phyloP scores from a whole-genome alignment of 495 filamentous ascomycete species.

The Penicillium salamii region DNA sequence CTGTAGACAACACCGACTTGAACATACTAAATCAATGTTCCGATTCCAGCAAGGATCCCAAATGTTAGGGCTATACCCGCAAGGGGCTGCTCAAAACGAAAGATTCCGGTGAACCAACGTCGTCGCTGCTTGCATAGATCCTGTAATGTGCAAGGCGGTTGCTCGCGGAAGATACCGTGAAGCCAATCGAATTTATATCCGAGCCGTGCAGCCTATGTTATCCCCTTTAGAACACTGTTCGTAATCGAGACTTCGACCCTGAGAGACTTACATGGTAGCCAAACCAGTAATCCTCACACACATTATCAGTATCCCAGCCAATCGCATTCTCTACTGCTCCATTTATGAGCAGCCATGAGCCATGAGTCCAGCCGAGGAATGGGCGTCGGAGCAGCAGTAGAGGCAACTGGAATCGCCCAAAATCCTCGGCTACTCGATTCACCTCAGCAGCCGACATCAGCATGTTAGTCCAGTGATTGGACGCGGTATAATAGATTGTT shows the following conservation, averaged over 20 bases:
- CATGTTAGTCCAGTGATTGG: conserved; percentile 6
- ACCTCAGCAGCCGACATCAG: conserved; percentile 7
- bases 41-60: not conserved
- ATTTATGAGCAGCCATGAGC: conserved; percentile 9
- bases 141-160: not conserved
- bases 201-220: conserved; percentile 3
- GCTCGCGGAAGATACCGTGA: conserved; percentile 8
- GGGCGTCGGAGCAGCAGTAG: not conserved
- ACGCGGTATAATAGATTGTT: conserved; percentile 9
- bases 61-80: not conserved
- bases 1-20: not conserved
- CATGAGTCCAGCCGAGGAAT: conserved; percentile 7
- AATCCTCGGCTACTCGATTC: conserved; percentile 5
- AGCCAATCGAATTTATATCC: conserved; percentile 13
- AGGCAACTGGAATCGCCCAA: conserved; percentile 8
- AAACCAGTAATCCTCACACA: conserved; percentile 14
- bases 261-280: conserved; percentile 7
- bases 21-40: conserved; percentile 3
- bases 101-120: conserved; percentile 9
- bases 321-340: conserved; percentile 8
- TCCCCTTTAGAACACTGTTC: not conserved
- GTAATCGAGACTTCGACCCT: not conserved
- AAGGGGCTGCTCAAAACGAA: not conserved
- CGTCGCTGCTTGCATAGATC: conserved; percentile 7
- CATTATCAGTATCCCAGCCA: conserved; percentile 10